Evolutionary conservation across 345 rosid species (phyloP).

Genomic region (Eucalyptus curtisii): DNA sequence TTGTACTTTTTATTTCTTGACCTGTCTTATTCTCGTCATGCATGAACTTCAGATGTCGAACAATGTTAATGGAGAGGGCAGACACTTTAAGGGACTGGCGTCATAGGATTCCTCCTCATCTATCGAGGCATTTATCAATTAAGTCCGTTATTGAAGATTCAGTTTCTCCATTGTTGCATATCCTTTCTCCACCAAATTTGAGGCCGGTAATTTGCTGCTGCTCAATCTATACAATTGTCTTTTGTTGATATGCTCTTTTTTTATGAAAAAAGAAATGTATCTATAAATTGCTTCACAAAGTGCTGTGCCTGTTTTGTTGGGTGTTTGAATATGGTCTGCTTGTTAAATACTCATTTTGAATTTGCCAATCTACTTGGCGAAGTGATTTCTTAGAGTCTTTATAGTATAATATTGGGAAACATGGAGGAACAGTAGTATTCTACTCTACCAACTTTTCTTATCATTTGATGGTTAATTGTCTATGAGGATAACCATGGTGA

Average conservation of each 20-base stretch:
- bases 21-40: constrained; percentile 1
- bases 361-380: neutral
- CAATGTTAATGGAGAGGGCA: constrained; percentile 47
- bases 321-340: neutral
- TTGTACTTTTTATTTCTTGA: neutral
- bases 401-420: neutral
- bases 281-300: neutral
- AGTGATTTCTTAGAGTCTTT: neutral
- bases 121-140: constrained; percentile 75
- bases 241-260: neutral
- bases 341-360: neutral
- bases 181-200: constrained; percentile 72
- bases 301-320: neutral
- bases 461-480: neutral
- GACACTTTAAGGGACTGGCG: constrained; percentile 70
- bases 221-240: neutral
- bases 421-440: neutral
- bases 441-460: neutral
- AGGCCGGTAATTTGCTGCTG: constrained; percentile 49
- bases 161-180: constrained; percentile 62
- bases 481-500: neutral
- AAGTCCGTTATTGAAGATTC: constrained; percentile 66
- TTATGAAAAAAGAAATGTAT: neutral
- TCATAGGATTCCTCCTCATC: constrained; percentile 51
- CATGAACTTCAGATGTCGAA: constrained; percentile 49